phyloP scores from a whole-genome alignment of 2,329 filamentous ascomycete species.

The Trichoderma aggressivum region DNA sequence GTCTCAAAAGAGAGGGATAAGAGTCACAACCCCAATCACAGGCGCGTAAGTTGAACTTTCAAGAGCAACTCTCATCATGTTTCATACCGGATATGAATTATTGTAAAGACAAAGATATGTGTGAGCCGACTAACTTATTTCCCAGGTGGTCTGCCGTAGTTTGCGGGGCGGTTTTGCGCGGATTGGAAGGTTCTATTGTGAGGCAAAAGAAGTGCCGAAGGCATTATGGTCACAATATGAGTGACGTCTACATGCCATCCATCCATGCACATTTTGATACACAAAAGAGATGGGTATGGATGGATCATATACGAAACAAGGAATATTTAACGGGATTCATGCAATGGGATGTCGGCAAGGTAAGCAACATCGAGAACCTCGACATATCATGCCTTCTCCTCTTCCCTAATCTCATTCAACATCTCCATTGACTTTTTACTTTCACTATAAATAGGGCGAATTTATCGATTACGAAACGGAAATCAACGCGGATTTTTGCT shows the following conservation, averaged over 20 bases:
- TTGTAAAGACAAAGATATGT: neutral
- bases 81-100: neutral
- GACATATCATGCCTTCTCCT: neutral
- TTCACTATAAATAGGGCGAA: neutral
- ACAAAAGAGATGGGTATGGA: neutral
- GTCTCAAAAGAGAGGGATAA: neutral
- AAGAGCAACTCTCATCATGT: neutral
- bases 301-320: neutral
- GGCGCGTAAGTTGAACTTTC: neutral
- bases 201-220: slow-evolving; percentile 2
- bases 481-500: neutral
- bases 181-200: neutral
- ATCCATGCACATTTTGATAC: neutral
- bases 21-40: neutral
- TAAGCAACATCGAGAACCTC: neutral
- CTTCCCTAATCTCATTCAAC: no score
- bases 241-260: neutral
- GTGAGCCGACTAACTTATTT: neutral
- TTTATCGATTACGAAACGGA: neutral
- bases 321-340: neutral
- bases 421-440: neutral
- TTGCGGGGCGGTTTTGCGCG: neutral
- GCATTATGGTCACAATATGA: neutral
- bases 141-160: slow-evolving; percentile 7
- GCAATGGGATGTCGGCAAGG: neutral